Base-by-base conservation (phyloP, 768 basidiomycete genomes). In the Tylopilus intermedius region DNA sequence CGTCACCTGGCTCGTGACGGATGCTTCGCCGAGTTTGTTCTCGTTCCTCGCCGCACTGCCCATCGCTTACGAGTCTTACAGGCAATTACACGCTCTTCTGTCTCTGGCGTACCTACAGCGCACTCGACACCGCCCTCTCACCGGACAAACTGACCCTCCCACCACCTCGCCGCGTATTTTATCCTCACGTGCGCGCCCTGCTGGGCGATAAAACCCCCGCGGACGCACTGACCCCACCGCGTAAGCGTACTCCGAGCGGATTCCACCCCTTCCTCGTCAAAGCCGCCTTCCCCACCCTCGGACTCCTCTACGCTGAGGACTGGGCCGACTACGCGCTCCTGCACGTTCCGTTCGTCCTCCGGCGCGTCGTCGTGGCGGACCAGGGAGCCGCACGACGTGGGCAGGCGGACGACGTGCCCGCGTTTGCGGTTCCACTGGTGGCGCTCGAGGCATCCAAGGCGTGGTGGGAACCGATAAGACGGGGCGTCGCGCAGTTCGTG, bases 361-460 rank as follows among this genome's bases (percentile, higher is more conserved):
- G 88, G 58, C 83, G 90, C 10, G 73, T 89, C 11, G 81, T 95
- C 30, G 71, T 96, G 32, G 84, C 83, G 0, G 91, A 94, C 62
- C 74, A 84, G 43, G 76, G 79, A n/a, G 87, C 86, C 0, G 84
- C 89, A 0, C 70, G 66, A 45, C 69, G 73, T 51, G 68, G 63
- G 3, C 47, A 56, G 37, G 22, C 32, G 0, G 62, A 62, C 45
- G 62, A 62, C 45, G 33, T 63, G 0, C 66, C 70, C 21, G 40
- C 67, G 8, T 66, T 64, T 33, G 77, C 68, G 66, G 74, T 37
- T 61, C 77, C 47, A 62, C 77, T 45, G 74, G 78, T 61, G 65
- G 67, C 78, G 39, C 68, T 75, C n/a, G 58, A 63, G 3, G 61
- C 61, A 1, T 77, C 82, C 5, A 67, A 74, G 44, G 64, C 76